Evolutionary conservation across 2,329 filamentous ascomycete species (phyloP).

Genomic region (Acephala macrosclerotiorum): DNA sequence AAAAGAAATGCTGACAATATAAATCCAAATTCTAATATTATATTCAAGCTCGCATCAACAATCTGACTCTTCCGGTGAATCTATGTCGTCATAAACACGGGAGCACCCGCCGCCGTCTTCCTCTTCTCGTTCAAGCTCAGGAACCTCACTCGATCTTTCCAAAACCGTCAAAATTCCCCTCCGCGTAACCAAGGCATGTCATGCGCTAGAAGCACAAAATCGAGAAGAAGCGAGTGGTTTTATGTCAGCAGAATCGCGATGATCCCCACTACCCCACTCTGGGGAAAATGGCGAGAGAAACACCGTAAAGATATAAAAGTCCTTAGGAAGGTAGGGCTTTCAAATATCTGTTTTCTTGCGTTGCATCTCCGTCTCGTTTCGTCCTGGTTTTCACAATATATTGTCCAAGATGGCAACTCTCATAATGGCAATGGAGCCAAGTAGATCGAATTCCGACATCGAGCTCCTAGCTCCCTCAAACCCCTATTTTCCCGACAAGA

Average conservation of each 20-base stretch:
- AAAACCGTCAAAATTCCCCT: not conserved
- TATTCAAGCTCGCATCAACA: not conserved
- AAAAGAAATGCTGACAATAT: not conserved
- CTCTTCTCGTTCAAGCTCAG: too few species aligned
- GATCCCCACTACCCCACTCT: not conserved
- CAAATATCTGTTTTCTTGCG: not conserved
- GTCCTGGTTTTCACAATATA: not conserved
- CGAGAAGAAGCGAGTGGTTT: not conserved
- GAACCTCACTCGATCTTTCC: not conserved
- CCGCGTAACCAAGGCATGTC: not conserved
- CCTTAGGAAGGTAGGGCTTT: not conserved
- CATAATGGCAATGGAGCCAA: not conserved
- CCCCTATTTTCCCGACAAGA: not conserved
- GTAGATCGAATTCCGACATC: not conserved
- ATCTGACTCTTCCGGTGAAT: too few species aligned
- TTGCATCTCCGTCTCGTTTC: not conserved
- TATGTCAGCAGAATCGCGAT: too few species aligned
- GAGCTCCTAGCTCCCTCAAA: conserved; percentile 6
- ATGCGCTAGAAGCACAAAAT: not conserved
- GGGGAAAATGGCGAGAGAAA: not conserved
- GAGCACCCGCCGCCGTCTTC: not conserved
- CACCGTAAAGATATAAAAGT: not conserved
- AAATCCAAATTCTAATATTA: not conserved
- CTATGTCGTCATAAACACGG: not conserved
- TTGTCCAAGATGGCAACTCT: not conserved